A percentile compares a stretch with the other conserved stretches of the same genome.
Evolutionary conservation across 1,284 basidiomycete species (phyloP).

Genomic region (Limonomyces culmigenus): DNA sequence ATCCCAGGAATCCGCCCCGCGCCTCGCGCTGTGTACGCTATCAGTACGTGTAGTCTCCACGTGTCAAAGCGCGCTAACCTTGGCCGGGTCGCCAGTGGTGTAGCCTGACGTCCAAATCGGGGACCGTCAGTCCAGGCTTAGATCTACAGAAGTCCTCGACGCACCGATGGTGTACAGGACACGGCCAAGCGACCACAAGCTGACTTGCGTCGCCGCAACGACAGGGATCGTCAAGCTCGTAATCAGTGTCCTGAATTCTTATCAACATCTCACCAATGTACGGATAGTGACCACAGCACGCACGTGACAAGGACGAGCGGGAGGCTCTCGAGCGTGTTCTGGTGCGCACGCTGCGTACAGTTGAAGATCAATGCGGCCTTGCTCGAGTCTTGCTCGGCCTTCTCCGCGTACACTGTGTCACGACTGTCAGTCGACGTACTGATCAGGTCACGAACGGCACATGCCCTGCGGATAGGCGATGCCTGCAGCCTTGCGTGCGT

Average conservation of each 20-base stretch:
- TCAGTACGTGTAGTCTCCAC: too few relatives aligned
- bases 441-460: conserved; percentile 1
- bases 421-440: background rate
- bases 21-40: too few relatives aligned
- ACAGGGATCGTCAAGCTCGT: conserved; percentile 39
- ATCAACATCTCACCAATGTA: background rate
- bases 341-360: conserved; percentile 49
- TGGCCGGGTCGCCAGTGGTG: conserved; percentile 25
- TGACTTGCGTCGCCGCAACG: conserved; percentile 33
- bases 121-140: too few relatives aligned
- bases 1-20: too few relatives aligned
- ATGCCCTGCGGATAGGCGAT: conserved; percentile 49
- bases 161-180: conserved; percentile 45
- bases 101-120: too few relatives aligned
- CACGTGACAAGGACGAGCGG: conserved; percentile 28
- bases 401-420: conserved; percentile 32
- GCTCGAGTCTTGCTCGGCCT: conserved; percentile 21
- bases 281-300: conserved; percentile 8
- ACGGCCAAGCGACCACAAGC: conserved; percentile 35
- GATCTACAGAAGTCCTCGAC: too few relatives aligned
- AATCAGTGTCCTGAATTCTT: conserved; percentile 29
- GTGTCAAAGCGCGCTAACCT: too few relatives aligned
- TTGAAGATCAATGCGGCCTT: conserved; percentile 25
- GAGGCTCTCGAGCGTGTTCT: conserved; percentile 52
- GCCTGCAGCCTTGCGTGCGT: conserved; percentile 32